A percentile compares a stretch with the other conserved stretches of the same genome.
phyloP scores from a whole-genome alignment of 1,284 basidiomycete species.

The Pyrrhoderma noxium region DNA sequence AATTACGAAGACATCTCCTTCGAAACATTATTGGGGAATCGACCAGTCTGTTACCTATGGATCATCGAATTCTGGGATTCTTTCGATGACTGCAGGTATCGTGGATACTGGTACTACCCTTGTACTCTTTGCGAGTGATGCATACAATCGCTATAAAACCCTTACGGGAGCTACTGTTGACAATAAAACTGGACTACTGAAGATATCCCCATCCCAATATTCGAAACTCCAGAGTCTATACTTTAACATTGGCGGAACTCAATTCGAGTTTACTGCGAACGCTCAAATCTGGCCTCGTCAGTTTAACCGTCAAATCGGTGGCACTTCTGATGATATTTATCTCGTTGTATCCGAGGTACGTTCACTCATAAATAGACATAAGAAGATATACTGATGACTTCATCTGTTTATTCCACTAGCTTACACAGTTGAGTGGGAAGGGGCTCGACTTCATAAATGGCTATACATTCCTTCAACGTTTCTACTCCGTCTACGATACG shows the following conservation, averaged over 20 bases:
- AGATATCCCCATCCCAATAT: slow-evolving; percentile 11
- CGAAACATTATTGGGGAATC: slow-evolving; percentile 31
- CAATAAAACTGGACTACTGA: slow-evolving; percentile 20
- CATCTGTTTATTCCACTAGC: slow-evolving; percentile 14
- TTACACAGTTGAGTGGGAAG: slow-evolving; percentile 18
- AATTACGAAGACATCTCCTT: slow-evolving; percentile 21
- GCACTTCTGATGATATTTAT: slow-evolving; percentile 15
- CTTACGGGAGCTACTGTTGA: slow-evolving; percentile 18
- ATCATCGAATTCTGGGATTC: slow-evolving; percentile 11
- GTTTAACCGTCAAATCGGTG: slow-evolving; percentile 19
- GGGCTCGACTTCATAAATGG: slow-evolving; percentile 26
- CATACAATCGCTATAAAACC: slow-evolving; percentile 16
- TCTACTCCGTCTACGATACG: slow-evolving; percentile 30
- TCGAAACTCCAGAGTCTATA: slow-evolving; percentile 18
- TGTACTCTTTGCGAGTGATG: slow-evolving; percentile 18
- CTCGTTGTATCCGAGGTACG: slow-evolving; percentile 18
- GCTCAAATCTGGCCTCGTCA: slow-evolving; percentile 20
- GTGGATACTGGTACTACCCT: slow-evolving; percentile 24
- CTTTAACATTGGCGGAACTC: slow-evolving; percentile 18
- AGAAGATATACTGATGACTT: background rate
- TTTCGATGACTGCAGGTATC: slow-evolving; percentile 22
- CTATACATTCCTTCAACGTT: slow-evolving; percentile 26
- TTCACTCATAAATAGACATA: background rate
- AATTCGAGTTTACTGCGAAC: slow-evolving; percentile 19
- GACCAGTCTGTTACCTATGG: slow-evolving; percentile 28